Evolutionary conservation across 2,329 filamentous ascomycete genomes (phyloP).

Genomic region (Ophiostoma angusticollis): DNA sequence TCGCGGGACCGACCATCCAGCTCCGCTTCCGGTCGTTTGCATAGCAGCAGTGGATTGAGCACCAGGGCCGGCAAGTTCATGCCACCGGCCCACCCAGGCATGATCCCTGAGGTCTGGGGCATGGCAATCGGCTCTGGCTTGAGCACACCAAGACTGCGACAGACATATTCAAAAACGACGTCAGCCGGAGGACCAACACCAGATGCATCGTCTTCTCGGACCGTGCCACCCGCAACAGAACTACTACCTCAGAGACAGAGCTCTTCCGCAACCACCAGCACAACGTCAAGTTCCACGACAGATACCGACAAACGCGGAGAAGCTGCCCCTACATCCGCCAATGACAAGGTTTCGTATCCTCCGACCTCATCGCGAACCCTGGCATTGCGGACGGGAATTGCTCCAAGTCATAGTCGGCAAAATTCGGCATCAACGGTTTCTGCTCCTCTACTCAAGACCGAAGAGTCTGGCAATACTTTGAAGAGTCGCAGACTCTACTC

Average conservation of each 20-base stretch:
- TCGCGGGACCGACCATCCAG: conserved; percentile 1
- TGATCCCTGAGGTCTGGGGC: conserved; percentile 5
- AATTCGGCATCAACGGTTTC: conserved; percentile 9
- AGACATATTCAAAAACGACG: not conserved
- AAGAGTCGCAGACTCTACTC: conserved; percentile 5
- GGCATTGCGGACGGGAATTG: conserved; percentile 15
- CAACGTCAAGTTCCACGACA: not conserved
- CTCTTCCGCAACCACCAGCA: not conserved
- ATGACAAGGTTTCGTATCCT: conserved; percentile 14
- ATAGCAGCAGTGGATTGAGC: conserved; percentile 1
- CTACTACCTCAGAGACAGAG: not conserved
- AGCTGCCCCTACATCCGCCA: not conserved
- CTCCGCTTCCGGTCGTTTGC: not conserved
- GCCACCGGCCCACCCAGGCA: not conserved
- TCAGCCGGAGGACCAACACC: not conserved
- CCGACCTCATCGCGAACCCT: conserved; percentile 22
- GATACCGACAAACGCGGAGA: not conserved
- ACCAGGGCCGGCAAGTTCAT: not conserved
- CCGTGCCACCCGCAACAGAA: not conserved
- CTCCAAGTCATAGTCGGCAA: conserved; percentile 11
- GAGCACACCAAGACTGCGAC: not conserved
- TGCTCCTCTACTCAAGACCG: conserved; percentile 8
- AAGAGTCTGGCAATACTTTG: conserved; percentile 11
- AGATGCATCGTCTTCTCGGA: not conserved
- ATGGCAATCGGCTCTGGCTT: conserved; percentile 4